Percentiles rank a stretch among this genome's conserved stretches.
Evolutionary conservation across 2,329 filamentous ascomycete genomes (phyloP).

Genomic region (Zymoseptoria pseudotritici): DNA sequence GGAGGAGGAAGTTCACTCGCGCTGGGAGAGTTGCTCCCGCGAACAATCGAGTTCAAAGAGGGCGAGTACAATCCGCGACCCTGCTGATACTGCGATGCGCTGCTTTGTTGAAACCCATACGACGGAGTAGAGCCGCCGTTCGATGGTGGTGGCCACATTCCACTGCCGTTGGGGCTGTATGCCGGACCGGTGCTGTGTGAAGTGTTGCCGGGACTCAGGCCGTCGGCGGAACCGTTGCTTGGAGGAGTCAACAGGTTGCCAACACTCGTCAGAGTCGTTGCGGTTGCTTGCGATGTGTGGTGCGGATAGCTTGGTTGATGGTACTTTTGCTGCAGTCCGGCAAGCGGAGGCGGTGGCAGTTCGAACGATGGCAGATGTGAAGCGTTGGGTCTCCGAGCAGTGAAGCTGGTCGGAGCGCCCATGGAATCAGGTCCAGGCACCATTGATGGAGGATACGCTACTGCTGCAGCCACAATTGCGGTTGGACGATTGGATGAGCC

Average conservation of each 20-base stretch:
- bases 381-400: constrained; percentile 62
- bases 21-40: constrained; percentile 52
- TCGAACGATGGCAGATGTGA: constrained; percentile 62
- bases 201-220: constrained; percentile 55
- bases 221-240: constrained; percentile 53
- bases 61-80: constrained; percentile 51
- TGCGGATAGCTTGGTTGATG: constrained; percentile 29
- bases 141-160: constrained; percentile 48
- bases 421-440: constrained; percentile 54
- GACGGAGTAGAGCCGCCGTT: constrained; percentile 54
- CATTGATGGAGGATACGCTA: constrained; percentile 55
- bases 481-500: constrained; percentile 30
- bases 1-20: constrained; percentile 57
- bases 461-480: constrained; percentile 56
- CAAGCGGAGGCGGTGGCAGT: constrained; percentile 56
- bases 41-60: constrained; percentile 46
- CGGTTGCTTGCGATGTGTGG: constrained; percentile 39
- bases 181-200: constrained; percentile 49
- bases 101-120: constrained; percentile 44
- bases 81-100: constrained; percentile 42
- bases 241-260: constrained; percentile 58
- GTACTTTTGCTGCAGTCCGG: constrained; percentile 45
- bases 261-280: constrained; percentile 42
- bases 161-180: constrained; percentile 53
- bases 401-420: constrained; percentile 58